Evolutionary conservation across 1,284 basidiomycete genomes (phyloP).

Genomic region (Sporisorium scitamineum): DNA sequence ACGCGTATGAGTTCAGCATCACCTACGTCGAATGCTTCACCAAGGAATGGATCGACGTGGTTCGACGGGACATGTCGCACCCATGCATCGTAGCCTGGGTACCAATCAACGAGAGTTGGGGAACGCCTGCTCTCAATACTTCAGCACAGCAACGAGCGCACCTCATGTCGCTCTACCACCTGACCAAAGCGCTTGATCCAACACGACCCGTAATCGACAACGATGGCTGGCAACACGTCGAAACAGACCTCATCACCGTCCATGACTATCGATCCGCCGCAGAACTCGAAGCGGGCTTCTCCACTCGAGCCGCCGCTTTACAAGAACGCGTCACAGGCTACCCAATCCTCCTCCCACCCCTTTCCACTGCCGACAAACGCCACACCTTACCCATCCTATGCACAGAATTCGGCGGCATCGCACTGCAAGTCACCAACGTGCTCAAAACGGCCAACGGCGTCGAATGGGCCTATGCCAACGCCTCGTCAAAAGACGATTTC

Average conservation of each 20-base stretch:
- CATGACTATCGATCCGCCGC: slow-evolving; percentile 45
- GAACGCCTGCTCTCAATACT: slow-evolving; percentile 33
- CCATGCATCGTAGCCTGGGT: slow-evolving; percentile 56
- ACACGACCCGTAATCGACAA: slow-evolving; percentile 45
- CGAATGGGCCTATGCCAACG: slow-evolving; percentile 49
- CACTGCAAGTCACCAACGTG: slow-evolving; percentile 20
- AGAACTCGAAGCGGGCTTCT: slow-evolving; percentile 16
- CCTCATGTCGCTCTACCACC: slow-evolving; percentile 40
- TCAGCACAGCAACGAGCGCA: slow-evolving; percentile 37
- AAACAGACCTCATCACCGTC: slow-evolving; percentile 41
- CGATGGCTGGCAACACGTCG: slow-evolving; percentile 57
- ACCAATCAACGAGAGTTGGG: slow-evolving; percentile 55
- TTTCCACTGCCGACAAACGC: too few species aligned
- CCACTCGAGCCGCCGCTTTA: slow-evolving; percentile 6
- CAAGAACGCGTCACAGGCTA: slow-evolving; percentile 25
- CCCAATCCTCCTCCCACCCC: slow-evolving; percentile 22
- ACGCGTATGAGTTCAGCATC: slow-evolving; percentile 50
- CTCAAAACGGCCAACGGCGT: slow-evolving; percentile 17
- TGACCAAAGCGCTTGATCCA: slow-evolving; percentile 52
- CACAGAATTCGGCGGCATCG: slow-evolving; percentile 52
- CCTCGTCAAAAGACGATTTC: slow-evolving; percentile 26
- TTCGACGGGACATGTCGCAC: slow-evolving; percentile 47
- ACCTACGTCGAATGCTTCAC: slow-evolving; percentile 40
- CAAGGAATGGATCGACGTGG: slow-evolving; percentile 52
- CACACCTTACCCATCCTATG: slow-evolving; percentile 41